Percentiles rank a stretch among this genome's conserved stretches.
Evolutionary conservation across 306 rosid genomes (phyloP).

Genomic region (Fragaria iinumae): DNA sequence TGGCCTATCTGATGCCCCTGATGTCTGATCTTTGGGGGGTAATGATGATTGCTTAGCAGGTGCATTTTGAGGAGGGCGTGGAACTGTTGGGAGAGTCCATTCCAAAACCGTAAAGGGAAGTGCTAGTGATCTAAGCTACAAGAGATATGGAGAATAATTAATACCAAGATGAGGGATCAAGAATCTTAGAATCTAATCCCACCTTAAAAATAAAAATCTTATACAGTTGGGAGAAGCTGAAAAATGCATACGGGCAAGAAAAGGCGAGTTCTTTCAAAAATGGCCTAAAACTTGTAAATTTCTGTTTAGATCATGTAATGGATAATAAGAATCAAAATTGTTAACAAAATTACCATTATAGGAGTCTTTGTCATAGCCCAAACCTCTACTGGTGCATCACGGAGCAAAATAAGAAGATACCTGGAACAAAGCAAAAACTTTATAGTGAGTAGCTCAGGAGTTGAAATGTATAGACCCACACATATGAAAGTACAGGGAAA

Average conservation of each 20-base stretch:
- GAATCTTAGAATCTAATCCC: background rate
- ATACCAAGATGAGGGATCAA: slow-evolving; percentile 29
- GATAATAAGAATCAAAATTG: slow-evolving; percentile 18
- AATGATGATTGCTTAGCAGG: slow-evolving; percentile 33
- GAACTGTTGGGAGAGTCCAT: slow-evolving; percentile 98
- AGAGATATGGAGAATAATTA: slow-evolving; percentile 55
- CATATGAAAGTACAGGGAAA: slow-evolving; percentile 1
- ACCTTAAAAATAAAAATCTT: background rate
- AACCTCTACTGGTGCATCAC: slow-evolving; percentile 98
- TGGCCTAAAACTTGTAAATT: background rate
- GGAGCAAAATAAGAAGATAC: slow-evolving; percentile 93
- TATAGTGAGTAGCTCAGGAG: slow-evolving; percentile 1
- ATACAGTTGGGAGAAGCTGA: background rate
- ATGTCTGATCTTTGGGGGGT: slow-evolving; percentile 45
- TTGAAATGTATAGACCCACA: background rate
- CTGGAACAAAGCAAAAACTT: slow-evolving; percentile 41
- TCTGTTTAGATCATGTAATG: background rate
- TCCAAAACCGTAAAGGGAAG: slow-evolving; percentile 99
- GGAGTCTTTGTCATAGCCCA: slow-evolving; percentile 99
- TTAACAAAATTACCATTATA: slow-evolving; percentile 67
- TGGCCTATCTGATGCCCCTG: slow-evolving; percentile 40
- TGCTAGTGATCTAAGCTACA: slow-evolving; percentile 99
- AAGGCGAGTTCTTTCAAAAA: background rate
- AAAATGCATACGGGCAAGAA: background rate
- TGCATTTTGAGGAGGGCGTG: slow-evolving; percentile 56